Evolutionary conservation across 31 red algal species (phyloP).

Genomic region (Porphyra umbilicalis): DNA sequence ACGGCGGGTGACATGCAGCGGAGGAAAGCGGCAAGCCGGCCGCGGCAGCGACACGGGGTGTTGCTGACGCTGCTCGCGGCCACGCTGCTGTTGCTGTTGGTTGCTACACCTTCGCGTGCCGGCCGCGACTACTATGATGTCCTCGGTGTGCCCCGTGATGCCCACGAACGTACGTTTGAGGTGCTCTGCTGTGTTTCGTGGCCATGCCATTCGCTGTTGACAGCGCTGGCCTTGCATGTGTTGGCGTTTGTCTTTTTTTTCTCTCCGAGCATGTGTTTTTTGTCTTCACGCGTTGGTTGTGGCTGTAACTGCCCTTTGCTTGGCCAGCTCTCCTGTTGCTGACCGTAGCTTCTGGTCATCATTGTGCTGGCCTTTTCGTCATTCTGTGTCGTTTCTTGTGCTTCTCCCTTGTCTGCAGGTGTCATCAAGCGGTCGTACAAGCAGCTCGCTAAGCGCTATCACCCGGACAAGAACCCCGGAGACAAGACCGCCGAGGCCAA

Average conservation of each 20-base stretch:
- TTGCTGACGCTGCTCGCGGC: neutral
- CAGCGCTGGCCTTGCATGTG: neutral
- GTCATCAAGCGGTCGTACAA: constrained; percentile 82
- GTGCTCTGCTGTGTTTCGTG: neutral
- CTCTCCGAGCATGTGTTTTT: neutral
- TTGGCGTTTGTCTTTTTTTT: neutral
- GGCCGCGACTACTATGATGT: constrained; percentile 73
- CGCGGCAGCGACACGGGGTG: neutral
- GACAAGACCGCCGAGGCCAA: constrained; percentile 76
- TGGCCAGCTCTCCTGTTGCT: too few relatives aligned
- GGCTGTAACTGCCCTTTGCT: too few relatives aligned
- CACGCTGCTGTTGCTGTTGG: neutral
- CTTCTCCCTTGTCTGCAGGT: neutral
- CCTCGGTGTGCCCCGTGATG: constrained; percentile 73
- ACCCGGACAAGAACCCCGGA: constrained; percentile 86
- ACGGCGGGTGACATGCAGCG: neutral
- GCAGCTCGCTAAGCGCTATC: constrained; percentile 67
- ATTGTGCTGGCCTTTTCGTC: too few relatives aligned
- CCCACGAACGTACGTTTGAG: constrained; percentile 12
- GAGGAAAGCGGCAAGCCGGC: neutral
- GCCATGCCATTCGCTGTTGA: neutral
- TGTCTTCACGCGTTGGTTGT: neutral
- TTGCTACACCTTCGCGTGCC: constrained; percentile 3
- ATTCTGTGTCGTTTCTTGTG: too few relatives aligned
- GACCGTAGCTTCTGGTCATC: too few relatives aligned